A percentile compares a stretch with the other conserved stretches of the same genome.
These are phyloP conservation scores for Zoysia matrella DNA, from an alignment of 202 grass and related monocot species.

Conservation along the genomic window DNA sequence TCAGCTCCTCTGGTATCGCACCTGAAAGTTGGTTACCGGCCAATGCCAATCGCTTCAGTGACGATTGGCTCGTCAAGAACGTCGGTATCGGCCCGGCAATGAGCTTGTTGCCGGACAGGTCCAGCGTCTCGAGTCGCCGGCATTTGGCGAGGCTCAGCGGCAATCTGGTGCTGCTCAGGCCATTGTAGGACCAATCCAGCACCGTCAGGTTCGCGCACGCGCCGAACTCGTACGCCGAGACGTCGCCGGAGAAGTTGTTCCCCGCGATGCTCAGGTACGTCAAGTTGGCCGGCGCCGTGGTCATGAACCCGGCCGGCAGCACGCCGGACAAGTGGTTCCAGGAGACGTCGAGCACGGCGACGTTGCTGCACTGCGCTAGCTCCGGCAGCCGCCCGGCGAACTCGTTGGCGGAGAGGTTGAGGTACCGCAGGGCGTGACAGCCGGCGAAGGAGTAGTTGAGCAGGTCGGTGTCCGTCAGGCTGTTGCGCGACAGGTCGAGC, in stretches of 20 bases:
- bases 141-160: conserved; percentile 63
- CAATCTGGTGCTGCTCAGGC: conserved; percentile 45
- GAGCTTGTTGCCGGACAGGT: conserved; percentile 69
- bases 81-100: conserved; percentile 55
- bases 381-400: conserved; percentile 57
- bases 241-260: conserved; percentile 84
- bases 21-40: conserved; percentile 48
- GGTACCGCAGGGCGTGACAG: conserved; percentile 68
- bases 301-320: conserved; percentile 53
- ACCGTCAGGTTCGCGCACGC: conserved; percentile 56
- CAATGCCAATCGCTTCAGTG: conserved; percentile 59
- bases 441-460: conserved; percentile 74
- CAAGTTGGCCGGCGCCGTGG: conserved; percentile 52
- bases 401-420: conserved; percentile 88
- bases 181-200: conserved; percentile 79
- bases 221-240: conserved; percentile 72
- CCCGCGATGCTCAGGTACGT: conserved; percentile 59
- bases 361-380: conserved; percentile 57
- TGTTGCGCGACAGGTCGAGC: conserved; percentile 84
- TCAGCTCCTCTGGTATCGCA: conserved; percentile 43
- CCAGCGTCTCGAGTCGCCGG: conserved; percentile 55
- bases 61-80: conserved; percentile 51
- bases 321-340: conserved; percentile 68
- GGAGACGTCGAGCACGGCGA: conserved; percentile 75
- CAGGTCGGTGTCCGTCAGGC: conserved; percentile 55